Evolutionary conservation across 208 protist genomes (phyloP), one percentile per base, ranked within the genome.

Genomic region (Leishmania tarentolae): DNA sequence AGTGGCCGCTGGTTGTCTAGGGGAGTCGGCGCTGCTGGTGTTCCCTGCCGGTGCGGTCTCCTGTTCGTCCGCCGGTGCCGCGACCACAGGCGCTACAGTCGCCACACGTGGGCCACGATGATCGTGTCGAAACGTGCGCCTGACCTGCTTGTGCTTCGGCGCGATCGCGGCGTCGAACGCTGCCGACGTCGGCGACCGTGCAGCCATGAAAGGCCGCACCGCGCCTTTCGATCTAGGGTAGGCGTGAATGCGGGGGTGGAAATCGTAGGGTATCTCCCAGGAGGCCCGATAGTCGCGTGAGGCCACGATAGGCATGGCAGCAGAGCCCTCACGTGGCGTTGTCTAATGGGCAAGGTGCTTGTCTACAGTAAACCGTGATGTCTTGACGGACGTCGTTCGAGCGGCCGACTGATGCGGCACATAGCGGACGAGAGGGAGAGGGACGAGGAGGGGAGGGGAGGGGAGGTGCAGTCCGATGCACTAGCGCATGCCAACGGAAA

Each of bases 261-360:
- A 92, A 76, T 92, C 80, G 83, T 86, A 92, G 6, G 78, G 77
- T 15, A 83, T 82, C 63, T 92, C 89, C 89, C 89, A 92, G 50
- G 89, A 92, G 77, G 83, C 84, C 28, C 71, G 74, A 50, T 83
- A 73, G 61, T 75, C 76, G n/a, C 83, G 79, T n/a, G 76, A 8
- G 8, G 37, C 76, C 28, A 57, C 65, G 2, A 7, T 3, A 19
- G 75, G 76, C 65, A 79, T 81, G n/a, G n/a, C 4, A 31, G 28
- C n/a, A 40, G n/a, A 6, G 59, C 31, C 31, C 11, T 15, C n/a
- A 6, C 24, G 59, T 31, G 24, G 15, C 56, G 17, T 11, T 69
- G 63, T 69, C 35, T n/a, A 42, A 28, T 21, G 31, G 4, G 6
- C 3, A 3, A 42, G 19, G 13, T 28, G 65, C 24, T 19, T n/a